Evolutionary conservation across 306 rosid genomes (phyloP), one percentile per base, ranked within the genome.

Genomic region (Cicer arietinum): DNA sequence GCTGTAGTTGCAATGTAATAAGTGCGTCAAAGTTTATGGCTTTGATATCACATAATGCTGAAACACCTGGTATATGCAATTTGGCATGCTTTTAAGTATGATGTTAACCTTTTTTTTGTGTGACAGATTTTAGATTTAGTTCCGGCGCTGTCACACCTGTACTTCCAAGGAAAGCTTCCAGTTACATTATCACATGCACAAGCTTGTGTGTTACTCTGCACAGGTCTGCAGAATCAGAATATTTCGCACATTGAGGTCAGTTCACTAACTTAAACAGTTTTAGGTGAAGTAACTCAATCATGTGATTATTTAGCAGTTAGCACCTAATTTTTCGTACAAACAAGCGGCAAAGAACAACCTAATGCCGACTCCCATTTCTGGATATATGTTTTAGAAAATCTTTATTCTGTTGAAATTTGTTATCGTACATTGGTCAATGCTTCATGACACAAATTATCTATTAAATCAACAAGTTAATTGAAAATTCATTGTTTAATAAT

Each of bases 201-300:
- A 88, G 91, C 95, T 71, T 91, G 96, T 63, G 89, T 94, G 68
- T 86, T 94, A 82, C 91, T 94, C 61, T 94, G 97, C 83, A 90
- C 83, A n/a, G 97, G 98, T 52, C 78, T 94, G 82, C 98, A 91
- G 83, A 82, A 71, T 69, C 91, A 82, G 84, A 71, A 83, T 78
- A 62, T 92, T 81, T 81, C 93, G 3, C 76, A 85, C 73, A 80
- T 94, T 73, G 95, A 91, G 98, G 98, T 94, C 43, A 67, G 88
- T 71, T 80, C 70, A 74, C 75, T 51, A 10, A 17, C 80, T 67
- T 67, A 30, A 67, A 40, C 18, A 59, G 46, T 20, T 56, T 46
- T 67, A 2, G 68, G 48, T 69, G 17, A 69, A 79, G 67, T 80
- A 17, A 54, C 8, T 16, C 76, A 67, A 76, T 51, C 4, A 12